Percentiles rank a stretch among this genome's conserved stretches.
Evolutionary conservation across 2,329 filamentous ascomycete genomes (phyloP).

Genomic region (Davidsoniella virescens): DNA sequence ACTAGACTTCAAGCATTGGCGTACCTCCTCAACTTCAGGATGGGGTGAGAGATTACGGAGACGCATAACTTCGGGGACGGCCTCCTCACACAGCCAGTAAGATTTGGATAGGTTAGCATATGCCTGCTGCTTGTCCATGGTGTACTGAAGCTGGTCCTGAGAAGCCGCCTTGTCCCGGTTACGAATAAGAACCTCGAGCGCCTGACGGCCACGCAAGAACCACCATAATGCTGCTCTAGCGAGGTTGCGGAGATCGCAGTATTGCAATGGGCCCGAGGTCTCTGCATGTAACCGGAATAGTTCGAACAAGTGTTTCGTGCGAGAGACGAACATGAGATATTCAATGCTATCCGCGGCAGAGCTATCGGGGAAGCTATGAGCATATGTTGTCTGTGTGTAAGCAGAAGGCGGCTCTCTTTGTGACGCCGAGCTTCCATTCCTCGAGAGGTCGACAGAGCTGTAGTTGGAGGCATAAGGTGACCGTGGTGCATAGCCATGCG

Average conservation of each 20-base stretch:
- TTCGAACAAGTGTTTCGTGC: conserved; percentile 57
- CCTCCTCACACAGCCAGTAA: conserved; percentile 57
- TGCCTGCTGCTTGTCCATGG: conserved; percentile 51
- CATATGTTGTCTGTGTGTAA: conserved; percentile 6
- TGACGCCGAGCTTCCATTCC: conserved; percentile 17
- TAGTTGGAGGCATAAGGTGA: conserved; percentile 4
- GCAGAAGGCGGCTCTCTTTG: conserved; percentile 17
- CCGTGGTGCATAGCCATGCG: conserved; percentile 1
- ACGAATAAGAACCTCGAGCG: conserved; percentile 56
- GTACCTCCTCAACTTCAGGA: conserved; percentile 34
- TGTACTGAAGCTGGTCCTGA: conserved; percentile 37
- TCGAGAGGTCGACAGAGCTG: conserved; percentile 13
- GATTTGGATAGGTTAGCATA: conserved; percentile 75
- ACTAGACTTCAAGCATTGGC: conserved; percentile 43
- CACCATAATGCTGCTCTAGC: conserved; percentile 68
- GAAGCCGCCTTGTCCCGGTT: conserved; percentile 35
- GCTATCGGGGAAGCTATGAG: conserved; percentile 1
- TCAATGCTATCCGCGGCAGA: neutral
- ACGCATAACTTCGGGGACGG: conserved; percentile 32
- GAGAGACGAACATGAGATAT: conserved; percentile 49
- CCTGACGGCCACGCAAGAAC: conserved; percentile 68
- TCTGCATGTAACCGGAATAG: conserved; percentile 68
- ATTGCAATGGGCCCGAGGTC: conserved; percentile 47
- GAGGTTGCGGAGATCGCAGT: conserved; percentile 49
- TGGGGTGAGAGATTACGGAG: conserved; percentile 27